These are phyloP conservation scores for Paramyrothecium sp. DNA, from an alignment of 2,329 filamentous ascomycete genomes.

Conservation along the genomic window DNA sequence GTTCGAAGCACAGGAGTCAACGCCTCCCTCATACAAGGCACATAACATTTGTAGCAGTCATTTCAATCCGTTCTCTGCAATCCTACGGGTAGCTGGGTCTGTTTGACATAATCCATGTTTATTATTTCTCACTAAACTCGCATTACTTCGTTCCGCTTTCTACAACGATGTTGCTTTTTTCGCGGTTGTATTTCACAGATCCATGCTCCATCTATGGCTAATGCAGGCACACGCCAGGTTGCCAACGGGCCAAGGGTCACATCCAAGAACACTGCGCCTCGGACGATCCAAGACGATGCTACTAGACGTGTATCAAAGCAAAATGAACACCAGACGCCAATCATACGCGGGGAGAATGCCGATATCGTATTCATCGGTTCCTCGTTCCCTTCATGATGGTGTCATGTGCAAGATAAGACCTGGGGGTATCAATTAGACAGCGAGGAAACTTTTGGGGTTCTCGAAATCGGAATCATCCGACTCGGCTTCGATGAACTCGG, in stretches of 20 bases:
- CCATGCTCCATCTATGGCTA: constrained; percentile 7
- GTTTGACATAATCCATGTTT: background rate
- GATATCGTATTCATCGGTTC: background rate
- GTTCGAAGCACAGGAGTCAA: too few species aligned
- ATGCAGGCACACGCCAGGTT: constrained; percentile 3
- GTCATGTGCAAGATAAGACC: background rate
- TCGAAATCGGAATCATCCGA: constrained; percentile 54
- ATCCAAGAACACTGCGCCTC: background rate
- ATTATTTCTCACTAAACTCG: constrained; percentile 9
- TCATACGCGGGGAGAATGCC: background rate
- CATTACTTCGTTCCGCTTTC: constrained; percentile 7
- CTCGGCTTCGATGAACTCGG: constrained; percentile 61
- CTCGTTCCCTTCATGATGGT: background rate
- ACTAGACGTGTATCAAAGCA: background rate
- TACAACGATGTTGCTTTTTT: constrained; percentile 9
- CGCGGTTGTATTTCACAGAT: background rate
- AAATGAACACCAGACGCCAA: background rate
- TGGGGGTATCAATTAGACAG: constrained; percentile 24
- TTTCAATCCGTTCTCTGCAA: too few species aligned
- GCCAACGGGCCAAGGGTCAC: background rate
- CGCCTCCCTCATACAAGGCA: too few species aligned
- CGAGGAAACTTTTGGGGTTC: constrained; percentile 59
- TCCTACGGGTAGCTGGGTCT: too few species aligned
- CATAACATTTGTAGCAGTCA: too few species aligned
- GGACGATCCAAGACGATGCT: background rate